Conservation (phyloP, 202 grass and related monocot genomes). For the Setaria viridis region DNA sequence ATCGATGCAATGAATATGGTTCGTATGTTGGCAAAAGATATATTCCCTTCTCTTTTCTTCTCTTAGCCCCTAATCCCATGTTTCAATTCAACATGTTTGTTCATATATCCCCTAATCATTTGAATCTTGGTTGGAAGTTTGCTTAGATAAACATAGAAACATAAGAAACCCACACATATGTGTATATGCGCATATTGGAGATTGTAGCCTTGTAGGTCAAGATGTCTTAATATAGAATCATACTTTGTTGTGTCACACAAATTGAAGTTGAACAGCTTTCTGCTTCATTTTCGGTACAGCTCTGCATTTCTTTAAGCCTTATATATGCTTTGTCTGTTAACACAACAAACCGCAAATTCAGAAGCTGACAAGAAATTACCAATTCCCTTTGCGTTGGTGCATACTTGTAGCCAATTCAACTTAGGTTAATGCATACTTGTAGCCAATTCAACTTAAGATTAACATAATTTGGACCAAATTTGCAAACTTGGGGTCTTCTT, state of each 20-base stretch:
- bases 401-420: neutral
- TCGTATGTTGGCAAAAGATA: no score
- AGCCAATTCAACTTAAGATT: neutral
- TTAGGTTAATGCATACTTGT: no score
- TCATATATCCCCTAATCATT: neutral
- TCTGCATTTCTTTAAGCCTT: neutral
- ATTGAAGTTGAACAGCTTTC: neutral
- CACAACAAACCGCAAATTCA: neutral
- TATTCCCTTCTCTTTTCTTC: neutral
- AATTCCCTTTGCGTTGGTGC: neutral
- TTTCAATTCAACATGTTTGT: neutral
- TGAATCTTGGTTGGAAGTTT: constrained; percentile 12
- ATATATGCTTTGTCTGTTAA: constrained; percentile 1
- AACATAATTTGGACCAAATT: neutral
- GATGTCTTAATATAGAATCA: neutral
- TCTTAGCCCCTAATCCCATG: neutral
- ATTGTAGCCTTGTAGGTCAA: neutral
- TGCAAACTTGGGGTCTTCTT: neutral
- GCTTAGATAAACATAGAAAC: neutral
- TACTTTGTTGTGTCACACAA: neutral
- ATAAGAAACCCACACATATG: constrained; percentile 7
- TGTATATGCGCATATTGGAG: neutral
- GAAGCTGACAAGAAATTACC: neutral
- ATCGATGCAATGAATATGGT: neutral
- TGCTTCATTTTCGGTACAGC: neutral